phyloP scores from a whole-genome alignment of 257 asterid genomes.

The Sherardia arvensis region DNA sequence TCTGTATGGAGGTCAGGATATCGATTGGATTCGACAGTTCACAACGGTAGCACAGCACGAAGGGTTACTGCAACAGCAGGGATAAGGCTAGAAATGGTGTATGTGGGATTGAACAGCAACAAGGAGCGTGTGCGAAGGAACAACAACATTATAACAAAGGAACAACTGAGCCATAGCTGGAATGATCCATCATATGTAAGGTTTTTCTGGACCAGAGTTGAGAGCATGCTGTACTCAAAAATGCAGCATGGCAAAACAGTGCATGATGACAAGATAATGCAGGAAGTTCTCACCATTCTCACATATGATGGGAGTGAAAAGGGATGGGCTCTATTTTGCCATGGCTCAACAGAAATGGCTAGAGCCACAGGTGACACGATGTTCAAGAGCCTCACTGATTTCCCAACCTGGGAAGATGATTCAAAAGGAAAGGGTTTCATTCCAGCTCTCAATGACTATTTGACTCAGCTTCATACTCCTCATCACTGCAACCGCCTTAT shows the following conservation, averaged over 20 bases:
- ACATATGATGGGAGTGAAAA: slow-evolving; percentile 46
- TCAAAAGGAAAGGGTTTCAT: slow-evolving; percentile 42
- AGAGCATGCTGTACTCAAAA: slow-evolving; percentile 80
- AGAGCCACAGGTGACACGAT: slow-evolving; percentile 46
- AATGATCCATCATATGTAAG: slow-evolving; percentile 34
- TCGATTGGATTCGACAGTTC: slow-evolving; percentile 51
- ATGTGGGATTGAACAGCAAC: slow-evolving; percentile 43
- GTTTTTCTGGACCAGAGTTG: slow-evolving; percentile 73
- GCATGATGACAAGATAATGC: slow-evolving; percentile 39
- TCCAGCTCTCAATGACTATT: slow-evolving; percentile 37
- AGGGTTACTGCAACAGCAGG: slow-evolving; percentile 24
- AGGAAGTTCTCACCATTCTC: slow-evolving; percentile 54
- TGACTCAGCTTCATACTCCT: slow-evolving; percentile 32
- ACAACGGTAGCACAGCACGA: slow-evolving; percentile 25
- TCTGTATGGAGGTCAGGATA: slow-evolving; percentile 70
- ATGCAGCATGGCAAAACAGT: slow-evolving; percentile 35
- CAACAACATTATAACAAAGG: slow-evolving; percentile 19
- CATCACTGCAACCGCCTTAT: slow-evolving; percentile 66
- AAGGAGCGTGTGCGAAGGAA: slow-evolving; percentile 32
- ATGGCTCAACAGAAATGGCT: slow-evolving; percentile 49
- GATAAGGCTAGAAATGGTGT: slow-evolving; percentile 49
- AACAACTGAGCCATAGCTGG: slow-evolving; percentile 40
- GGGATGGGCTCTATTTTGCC: slow-evolving; percentile 72
- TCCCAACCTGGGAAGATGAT: slow-evolving; percentile 36
- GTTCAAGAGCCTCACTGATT: slow-evolving; percentile 28